A percentile compares a stretch with the other conserved stretches of the same genome.
These are phyloP conservation scores for Shiraia sp. DNA, from an alignment of 2,329 filamentous ascomycete species.

Conservation along the genomic window DNA sequence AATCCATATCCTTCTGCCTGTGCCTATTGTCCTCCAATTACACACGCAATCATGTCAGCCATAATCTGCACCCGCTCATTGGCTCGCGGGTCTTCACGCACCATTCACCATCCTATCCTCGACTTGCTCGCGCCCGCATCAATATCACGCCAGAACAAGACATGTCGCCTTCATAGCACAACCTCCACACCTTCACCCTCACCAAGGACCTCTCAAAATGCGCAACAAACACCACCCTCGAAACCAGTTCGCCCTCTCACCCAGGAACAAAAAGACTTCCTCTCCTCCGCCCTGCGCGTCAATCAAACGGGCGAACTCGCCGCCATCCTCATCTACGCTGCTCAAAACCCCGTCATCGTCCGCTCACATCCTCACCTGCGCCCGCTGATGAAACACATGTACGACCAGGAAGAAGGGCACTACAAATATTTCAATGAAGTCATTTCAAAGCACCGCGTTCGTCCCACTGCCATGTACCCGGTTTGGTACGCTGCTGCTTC, in stretches of 20 bases:
- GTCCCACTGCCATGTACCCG: slow-evolving; percentile 90
- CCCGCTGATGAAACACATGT: slow-evolving; percentile 95
- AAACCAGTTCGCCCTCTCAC: slow-evolving; percentile 33
- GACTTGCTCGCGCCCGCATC: slow-evolving; percentile 33
- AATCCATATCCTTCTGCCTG: no score
- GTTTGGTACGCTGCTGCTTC: slow-evolving; percentile 82
- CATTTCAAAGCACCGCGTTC: slow-evolving; percentile 82
- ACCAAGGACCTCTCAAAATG: slow-evolving; percentile 9
- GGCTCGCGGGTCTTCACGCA: slow-evolving; percentile 13
- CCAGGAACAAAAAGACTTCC: slow-evolving; percentile 39
- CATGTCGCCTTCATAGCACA: slow-evolving; percentile 17
- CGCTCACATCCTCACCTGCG: slow-evolving; percentile 83
- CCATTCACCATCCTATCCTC: slow-evolving; percentile 12
- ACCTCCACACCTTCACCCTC: slow-evolving; percentile 4
- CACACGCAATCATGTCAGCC: slow-evolving; percentile 19
- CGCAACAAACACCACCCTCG: slow-evolving; percentile 4
- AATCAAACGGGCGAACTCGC: slow-evolving; percentile 99
- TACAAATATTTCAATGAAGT: slow-evolving; percentile 83
- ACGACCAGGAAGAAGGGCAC: slow-evolving; percentile 91
- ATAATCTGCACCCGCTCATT: slow-evolving; percentile 17
- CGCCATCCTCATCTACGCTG: slow-evolving; percentile 88
- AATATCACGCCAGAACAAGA: slow-evolving; percentile 12
- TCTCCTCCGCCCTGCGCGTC: slow-evolving; percentile 69
- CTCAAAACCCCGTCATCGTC: slow-evolving; percentile 82
- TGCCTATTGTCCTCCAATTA: slow-evolving; percentile 2